Conservation (phyloP, 139 green algal species). For the Chlamydomonas asymmetrica region DNA sequence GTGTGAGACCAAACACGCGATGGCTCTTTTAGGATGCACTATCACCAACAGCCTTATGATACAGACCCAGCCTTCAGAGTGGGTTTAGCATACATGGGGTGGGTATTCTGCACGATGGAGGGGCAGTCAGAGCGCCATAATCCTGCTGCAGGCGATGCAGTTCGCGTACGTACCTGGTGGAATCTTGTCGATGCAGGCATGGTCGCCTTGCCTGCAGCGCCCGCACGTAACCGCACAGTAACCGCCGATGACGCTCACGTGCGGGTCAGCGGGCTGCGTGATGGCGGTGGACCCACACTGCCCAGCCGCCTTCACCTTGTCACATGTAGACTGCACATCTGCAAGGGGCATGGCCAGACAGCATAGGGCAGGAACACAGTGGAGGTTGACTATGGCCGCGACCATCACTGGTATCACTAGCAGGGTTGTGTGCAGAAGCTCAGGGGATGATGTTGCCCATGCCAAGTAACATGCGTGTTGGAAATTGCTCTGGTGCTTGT, state of each 20-base stretch:
- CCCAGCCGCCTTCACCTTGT: constrained; percentile 9
- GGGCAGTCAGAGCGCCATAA: too few species aligned
- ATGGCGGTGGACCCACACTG: constrained; percentile 6
- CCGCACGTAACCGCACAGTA: constrained; percentile 39
- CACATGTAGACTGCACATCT: constrained; percentile 2
- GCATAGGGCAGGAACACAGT: background rate
- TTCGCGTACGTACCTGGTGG: constrained; percentile 36
- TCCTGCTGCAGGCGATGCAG: too few species aligned
- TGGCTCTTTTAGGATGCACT: too few species aligned
- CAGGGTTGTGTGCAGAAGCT: background rate
- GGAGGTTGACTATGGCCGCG: background rate
- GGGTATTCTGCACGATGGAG: too few species aligned
- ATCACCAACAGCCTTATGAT: too few species aligned
- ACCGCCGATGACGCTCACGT: constrained; percentile 16
- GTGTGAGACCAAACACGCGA: background rate
- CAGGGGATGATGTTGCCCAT: background rate
- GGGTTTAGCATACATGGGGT: too few species aligned
- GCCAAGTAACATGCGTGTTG: too few species aligned
- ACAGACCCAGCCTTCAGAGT: too few species aligned
- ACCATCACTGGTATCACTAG: background rate
- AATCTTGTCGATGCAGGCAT: constrained; percentile 34
- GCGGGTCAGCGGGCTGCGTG: background rate
- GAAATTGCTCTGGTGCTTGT: background rate
- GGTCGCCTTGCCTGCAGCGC: constrained; percentile 5
- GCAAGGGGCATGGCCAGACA: background rate